Conservation (phyloP, 192 early-diverging fungal species). For the Umbelopsis vinacea region DNA sequence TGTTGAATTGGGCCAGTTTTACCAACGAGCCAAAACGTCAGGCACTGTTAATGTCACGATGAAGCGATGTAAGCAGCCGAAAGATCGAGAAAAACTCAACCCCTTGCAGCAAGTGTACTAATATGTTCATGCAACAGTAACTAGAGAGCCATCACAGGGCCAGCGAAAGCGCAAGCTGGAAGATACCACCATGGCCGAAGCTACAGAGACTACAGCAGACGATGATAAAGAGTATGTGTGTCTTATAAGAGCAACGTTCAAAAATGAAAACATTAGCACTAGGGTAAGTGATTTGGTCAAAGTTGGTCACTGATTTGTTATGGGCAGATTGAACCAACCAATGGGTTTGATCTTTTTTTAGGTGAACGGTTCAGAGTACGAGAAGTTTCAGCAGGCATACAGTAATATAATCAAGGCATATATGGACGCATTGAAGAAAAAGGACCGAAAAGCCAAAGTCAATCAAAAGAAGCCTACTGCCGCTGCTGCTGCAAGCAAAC, state of each 20-base stretch:
- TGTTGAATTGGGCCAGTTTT: conserved; percentile 39
- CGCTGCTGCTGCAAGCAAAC: conserved; percentile 5
- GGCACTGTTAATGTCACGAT: conserved; percentile 42
- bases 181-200: conserved; percentile 15
- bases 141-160: conserved; percentile 2
- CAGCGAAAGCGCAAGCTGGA: conserved; percentile 18
- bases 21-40: conserved; percentile 34
- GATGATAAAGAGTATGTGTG: conserved; percentile 17
- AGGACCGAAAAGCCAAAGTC: conserved; percentile 28
- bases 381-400: conserved; percentile 38
- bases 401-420: conserved; percentile 41
- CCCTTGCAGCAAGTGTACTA: not conserved
- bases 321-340: not conserved
- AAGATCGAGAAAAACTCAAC: too few relatives aligned
- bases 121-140: conserved; percentile 26
- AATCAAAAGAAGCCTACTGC: conserved; percentile 10
- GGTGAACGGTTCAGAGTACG: conserved; percentile 35
- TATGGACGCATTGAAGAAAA: conserved; percentile 45
- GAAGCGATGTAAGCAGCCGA: conserved; percentile 38
- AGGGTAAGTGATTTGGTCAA: conserved; percentile 21
- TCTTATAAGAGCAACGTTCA: conserved; percentile 32
- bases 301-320: not conserved
- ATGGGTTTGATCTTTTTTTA: conserved; percentile 6
- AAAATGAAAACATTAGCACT: conserved; percentile 37
- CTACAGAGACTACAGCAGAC: not conserved